A percentile compares a stretch with the other conserved stretches of the same genome.
Conservation (phyloP, 129 eudicot genomes). For the Dittrichia graveolens region DNA sequence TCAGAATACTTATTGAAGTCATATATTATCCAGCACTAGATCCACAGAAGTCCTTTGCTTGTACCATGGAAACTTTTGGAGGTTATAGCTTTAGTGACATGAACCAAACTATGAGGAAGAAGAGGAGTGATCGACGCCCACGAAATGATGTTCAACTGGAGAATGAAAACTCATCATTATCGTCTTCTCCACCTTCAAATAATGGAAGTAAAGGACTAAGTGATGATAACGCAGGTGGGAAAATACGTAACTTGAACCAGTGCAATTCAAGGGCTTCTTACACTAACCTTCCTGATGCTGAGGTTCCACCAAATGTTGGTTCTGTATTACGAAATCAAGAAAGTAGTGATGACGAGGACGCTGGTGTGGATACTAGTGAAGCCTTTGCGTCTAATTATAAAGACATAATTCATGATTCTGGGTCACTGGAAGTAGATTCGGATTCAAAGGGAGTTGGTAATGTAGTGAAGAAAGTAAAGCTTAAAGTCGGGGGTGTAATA, state of each 20-base stretch:
- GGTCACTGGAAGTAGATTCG: conserved; percentile 36
- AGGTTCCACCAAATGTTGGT: conserved; percentile 24
- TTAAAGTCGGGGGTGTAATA: conserved; percentile 76
- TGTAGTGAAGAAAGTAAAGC: conserved; percentile 63
- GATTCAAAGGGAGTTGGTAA: conserved; percentile 41
- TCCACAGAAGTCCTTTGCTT: conserved; percentile 16
- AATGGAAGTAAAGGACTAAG: conserved; percentile 48
- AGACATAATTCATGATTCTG: conserved; percentile 25
- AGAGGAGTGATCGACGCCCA: conserved; percentile 65
- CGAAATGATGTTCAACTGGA: conserved; percentile 46
- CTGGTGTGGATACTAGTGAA: conserved; percentile 32
- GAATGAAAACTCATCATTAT: conserved; percentile 41
- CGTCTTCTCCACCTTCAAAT: conserved; percentile 55
- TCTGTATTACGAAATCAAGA: conserved; percentile 34
- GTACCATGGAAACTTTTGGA: conserved; percentile 57
- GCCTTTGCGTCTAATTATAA: conserved; percentile 28
- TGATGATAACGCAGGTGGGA: conserved; percentile 42
- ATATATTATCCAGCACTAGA: conserved; percentile 1
- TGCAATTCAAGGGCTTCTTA: conserved; percentile 46
- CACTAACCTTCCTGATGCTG: conserved; percentile 43
- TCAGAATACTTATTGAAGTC: no score
- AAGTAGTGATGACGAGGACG: conserved; percentile 25
- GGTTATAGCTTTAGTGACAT: conserved; percentile 37
- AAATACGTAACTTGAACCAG: conserved; percentile 33
- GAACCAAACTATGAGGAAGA: conserved; percentile 49